Percentiles rank a stretch among this genome's conserved stretches.
Conservation (phyloP, 495 filamentous ascomycete species). For the Xylaria intraflava region DNA sequence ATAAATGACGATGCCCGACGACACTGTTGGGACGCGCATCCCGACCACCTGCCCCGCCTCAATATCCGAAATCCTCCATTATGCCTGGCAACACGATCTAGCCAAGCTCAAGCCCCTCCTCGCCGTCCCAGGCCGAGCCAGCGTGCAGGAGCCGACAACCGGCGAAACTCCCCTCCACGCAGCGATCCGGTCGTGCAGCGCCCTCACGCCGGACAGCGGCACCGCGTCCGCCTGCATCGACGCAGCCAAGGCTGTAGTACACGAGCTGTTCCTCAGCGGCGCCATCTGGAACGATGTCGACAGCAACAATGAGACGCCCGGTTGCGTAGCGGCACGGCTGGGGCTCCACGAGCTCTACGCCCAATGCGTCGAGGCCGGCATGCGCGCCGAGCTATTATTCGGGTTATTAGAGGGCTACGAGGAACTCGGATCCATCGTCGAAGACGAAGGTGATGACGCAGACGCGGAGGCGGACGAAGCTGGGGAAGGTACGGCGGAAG, state of each 20-base stretch:
- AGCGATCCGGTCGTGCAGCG: constrained; percentile 69
- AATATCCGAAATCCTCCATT: constrained; percentile 60
- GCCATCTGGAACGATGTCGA: constrained; percentile 98
- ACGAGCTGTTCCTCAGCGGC: constrained; percentile 73
- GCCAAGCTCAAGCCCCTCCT: constrained; percentile 66
- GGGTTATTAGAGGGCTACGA: constrained; percentile 72
- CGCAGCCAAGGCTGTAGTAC: constrained; percentile 57
- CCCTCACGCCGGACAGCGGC: neutral
- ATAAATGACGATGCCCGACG: constrained; percentile 22
- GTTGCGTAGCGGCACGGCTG: constrained; percentile 72
- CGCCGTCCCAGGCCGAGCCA: constrained; percentile 56
- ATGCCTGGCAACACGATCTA: constrained; percentile 77
- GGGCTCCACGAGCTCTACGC: constrained; percentile 70
- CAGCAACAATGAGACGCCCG: constrained; percentile 77
- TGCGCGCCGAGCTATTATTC: constrained; percentile 82
- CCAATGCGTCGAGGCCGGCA: constrained; percentile 82
- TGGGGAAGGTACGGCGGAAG: constrained; percentile 7
- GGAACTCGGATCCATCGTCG: constrained; percentile 55
- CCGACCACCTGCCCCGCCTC: constrained; percentile 38
- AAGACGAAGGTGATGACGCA: constrained; percentile 51
- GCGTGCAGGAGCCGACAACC: constrained; percentile 76
- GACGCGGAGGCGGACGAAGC: constrained; percentile 31
- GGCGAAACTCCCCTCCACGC: constrained; percentile 84
- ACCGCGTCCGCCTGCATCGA: constrained; percentile 46
- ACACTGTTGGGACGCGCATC: constrained; percentile 39